Evolutionary conservation across 192 early-diverging fungal genomes (phyloP).

Genomic region (Nowakowskiella sp.): DNA sequence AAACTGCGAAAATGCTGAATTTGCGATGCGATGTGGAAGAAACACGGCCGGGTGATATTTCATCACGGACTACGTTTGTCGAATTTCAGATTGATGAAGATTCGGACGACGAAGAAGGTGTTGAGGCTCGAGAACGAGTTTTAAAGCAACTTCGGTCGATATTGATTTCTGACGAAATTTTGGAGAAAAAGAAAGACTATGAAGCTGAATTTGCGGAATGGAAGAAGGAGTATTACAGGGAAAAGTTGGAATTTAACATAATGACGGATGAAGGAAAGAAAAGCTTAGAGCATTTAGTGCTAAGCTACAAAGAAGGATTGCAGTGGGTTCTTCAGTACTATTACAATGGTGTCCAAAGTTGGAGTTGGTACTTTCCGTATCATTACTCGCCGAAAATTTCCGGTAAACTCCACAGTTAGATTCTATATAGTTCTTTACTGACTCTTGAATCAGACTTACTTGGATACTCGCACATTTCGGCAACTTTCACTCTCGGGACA

Average conservation of each 20-base stretch:
- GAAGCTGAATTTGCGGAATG: constrained; percentile 50
- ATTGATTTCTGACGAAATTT: constrained; percentile 45
- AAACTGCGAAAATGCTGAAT: constrained; percentile 32
- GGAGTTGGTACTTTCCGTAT: constrained; percentile 97
- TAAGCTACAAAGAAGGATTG: constrained; percentile 80
- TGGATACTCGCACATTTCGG: constrained; percentile 68
- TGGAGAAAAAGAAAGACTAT: constrained; percentile 47
- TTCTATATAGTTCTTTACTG: neutral
- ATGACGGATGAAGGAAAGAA: constrained; percentile 1
- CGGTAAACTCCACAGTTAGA: constrained; percentile 1
- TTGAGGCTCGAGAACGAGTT: constrained; percentile 38
- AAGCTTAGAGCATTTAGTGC: constrained; percentile 27
- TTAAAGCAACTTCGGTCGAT: constrained; percentile 16
- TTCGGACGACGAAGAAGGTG: constrained; percentile 50
- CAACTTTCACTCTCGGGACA: constrained; percentile 62
- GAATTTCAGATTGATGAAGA: constrained; percentile 41
- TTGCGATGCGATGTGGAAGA: neutral
- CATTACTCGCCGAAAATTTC: constrained; percentile 80
- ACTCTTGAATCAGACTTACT: neutral
- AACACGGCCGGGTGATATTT: neutral
- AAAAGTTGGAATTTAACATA: constrained; percentile 45
- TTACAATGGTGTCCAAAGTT: constrained; percentile 86
- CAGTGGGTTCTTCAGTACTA: constrained; percentile 97
- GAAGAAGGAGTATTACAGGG: constrained; percentile 42
- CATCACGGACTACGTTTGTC: constrained; percentile 18